Evolutionary conservation across 805 yeast genomes (phyloP), one percentile per base, ranked within the genome.

Genomic region (Ogataea sp.): DNA sequence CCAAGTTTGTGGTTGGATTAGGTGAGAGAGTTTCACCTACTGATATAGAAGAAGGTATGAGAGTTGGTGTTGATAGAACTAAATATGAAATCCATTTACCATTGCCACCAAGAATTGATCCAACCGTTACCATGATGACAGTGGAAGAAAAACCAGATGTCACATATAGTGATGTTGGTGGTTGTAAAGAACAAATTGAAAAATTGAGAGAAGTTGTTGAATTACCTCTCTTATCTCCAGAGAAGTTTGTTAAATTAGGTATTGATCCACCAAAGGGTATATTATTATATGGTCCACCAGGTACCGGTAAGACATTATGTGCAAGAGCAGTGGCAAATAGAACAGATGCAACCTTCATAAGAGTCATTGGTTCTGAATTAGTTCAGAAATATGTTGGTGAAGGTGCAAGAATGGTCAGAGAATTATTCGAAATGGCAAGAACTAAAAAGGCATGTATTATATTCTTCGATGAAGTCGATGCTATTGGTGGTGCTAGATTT

Each of bases 131-230:
- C 6, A 93, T 93, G 98, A 93, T 93, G 99, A 90, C 97, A 2
- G 99, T 93, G 36, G 99, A 93, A 64, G 99, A 93, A 65, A 93
- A 93, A 62, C 99, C 98, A 13, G 98, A 93, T 64, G 97, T 93
- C 29, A 93, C 99, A 2, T 93, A 93, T 63, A 85, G 94, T 45
- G 99, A 93, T 60, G 89, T 93, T 46, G 99, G 99, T 52, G 99
- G 99, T 29, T 87, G 96, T 61, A 93, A 93, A 68, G 97, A 93
- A 46, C 99, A 93, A 63, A 90, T 93, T 54, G 99, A 93, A 61
- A 89, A 90, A 63, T 71, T 89, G 44, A 76, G 97, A 60, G 97
- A 89, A 63, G 97, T 90, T 44, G 97, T 89, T 15, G 97, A 90
- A 63, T 69, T 90, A 55, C 97, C 97, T 32, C 66, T 89, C 49